phyloP scores from a whole-genome alignment of 2,329 filamentous ascomycete species.

The Penicillium sp. region DNA sequence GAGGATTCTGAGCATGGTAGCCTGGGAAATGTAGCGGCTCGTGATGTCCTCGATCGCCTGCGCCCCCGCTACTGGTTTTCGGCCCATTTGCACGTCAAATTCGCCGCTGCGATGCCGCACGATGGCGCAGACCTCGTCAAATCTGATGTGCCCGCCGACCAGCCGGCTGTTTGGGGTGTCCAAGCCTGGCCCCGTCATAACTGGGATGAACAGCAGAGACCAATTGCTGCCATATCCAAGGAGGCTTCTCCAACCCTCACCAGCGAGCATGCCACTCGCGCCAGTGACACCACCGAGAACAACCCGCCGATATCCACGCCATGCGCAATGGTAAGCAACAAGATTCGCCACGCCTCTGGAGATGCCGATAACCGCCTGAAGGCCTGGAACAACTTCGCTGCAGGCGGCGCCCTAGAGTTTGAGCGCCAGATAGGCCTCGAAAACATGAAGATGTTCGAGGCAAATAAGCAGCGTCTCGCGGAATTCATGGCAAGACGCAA shows the following conservation, averaged over 20 bases:
- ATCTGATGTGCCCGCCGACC: background rate
- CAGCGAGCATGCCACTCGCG: no score
- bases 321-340: background rate
- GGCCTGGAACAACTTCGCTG: background rate
- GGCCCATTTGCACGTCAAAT: slow-evolving; percentile 91
- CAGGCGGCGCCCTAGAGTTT: background rate
- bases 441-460: background rate
- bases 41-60: slow-evolving; percentile 76
- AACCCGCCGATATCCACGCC: background rate
- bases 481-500: background rate
- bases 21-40: slow-evolving; percentile 78
- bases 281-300: background rate
- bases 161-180: slow-evolving; percentile 14
- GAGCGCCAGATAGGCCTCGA: background rate
- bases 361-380: background rate
- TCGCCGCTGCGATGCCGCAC: slow-evolving; percentile 63
- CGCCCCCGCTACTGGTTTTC: slow-evolving; percentile 89
- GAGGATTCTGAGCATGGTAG: slow-evolving; percentile 73
- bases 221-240: background rate
- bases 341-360: background rate
- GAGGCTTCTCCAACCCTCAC: background rate
- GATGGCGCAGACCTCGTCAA: slow-evolving; percentile 20
- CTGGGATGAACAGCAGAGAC: no score
- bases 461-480: background rate
- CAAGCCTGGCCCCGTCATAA: background rate